Evolutionary conservation across 106 monocot species (phyloP).

Genomic region (Dendrobium officinale): DNA sequence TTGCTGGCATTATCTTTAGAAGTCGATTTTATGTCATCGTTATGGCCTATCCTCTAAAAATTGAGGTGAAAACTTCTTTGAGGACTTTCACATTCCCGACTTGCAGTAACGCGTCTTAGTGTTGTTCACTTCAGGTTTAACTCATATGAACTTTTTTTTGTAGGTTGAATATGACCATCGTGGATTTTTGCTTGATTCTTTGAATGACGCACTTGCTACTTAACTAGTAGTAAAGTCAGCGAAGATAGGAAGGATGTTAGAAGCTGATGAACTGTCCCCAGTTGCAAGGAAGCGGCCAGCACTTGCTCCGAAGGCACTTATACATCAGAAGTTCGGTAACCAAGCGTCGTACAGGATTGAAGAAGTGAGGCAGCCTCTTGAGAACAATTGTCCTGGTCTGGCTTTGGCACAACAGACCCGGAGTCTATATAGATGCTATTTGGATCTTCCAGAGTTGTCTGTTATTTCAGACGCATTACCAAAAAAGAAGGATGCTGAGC

Average conservation of each 20-base stretch:
- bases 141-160: too few species aligned
- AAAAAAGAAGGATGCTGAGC: conserved; percentile 94
- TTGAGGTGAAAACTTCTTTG: not conserved
- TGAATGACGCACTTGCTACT: not conserved
- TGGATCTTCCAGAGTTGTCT: conserved; percentile 73
- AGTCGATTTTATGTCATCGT: not conserved
- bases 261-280: conserved; percentile 8
- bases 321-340: conserved; percentile 73
- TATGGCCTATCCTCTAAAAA: not conserved
- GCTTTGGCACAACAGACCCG: conserved; percentile 28
- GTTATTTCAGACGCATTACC: conserved; percentile 58
- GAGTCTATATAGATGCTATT: conserved; percentile 47
- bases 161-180: not conserved
- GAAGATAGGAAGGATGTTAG: not conserved
- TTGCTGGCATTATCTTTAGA: not conserved
- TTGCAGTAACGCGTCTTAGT: not conserved
- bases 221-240: not conserved
- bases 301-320: conserved; percentile 70
- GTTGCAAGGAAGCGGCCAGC: conserved; percentile 21
- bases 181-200: not conserved
- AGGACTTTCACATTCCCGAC: not conserved
- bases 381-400: conserved; percentile 74
- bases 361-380: conserved; percentile 44
- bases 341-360: conserved; percentile 68
- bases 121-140: too few species aligned